phyloP scores from a whole-genome alignment of 192 early-diverging fungal genomes.

The Funneliformis mosseae region DNA sequence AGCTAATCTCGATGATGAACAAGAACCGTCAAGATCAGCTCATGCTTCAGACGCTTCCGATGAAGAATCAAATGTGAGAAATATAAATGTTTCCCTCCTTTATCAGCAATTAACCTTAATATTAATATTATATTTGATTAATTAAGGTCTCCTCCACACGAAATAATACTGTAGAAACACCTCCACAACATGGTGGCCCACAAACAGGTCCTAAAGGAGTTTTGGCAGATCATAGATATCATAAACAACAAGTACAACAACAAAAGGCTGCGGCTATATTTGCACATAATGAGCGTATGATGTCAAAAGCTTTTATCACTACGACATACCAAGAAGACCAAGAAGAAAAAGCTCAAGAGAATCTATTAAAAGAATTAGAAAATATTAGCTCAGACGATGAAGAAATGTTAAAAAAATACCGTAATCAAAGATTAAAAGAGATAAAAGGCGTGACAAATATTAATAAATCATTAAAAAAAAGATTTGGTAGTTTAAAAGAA shows the following conservation, averaged over 20 bases:
- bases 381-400: conserved; percentile 41
- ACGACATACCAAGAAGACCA: conserved; percentile 53
- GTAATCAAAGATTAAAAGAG: conserved; percentile 48
- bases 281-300: conserved; percentile 50
- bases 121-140: background rate
- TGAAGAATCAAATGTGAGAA: conserved; percentile 4
- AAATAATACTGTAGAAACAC: background rate
- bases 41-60: conserved; percentile 22
- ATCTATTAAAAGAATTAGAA: conserved; percentile 38
- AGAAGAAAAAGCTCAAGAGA: conserved; percentile 31
- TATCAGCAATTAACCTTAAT: background rate
- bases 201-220: conserved; percentile 63
- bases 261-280: conserved; percentile 32
- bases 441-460: conserved; percentile 24
- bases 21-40: conserved; percentile 4
- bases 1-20: conserved; percentile 23
- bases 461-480: background rate
- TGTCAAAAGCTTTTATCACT: conserved; percentile 48
- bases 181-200: conserved; percentile 20
- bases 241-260: conserved; percentile 43
- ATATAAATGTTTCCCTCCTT: background rate
- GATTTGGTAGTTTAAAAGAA: conserved; percentile 53
- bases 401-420: conserved; percentile 46
- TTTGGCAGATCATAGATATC: conserved; percentile 54
- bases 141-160: background rate